These are phyloP conservation scores for Davidsoniella neocaledoniae DNA, from an alignment of 2,329 filamentous ascomycete genomes.

Conservation along the genomic window DNA sequence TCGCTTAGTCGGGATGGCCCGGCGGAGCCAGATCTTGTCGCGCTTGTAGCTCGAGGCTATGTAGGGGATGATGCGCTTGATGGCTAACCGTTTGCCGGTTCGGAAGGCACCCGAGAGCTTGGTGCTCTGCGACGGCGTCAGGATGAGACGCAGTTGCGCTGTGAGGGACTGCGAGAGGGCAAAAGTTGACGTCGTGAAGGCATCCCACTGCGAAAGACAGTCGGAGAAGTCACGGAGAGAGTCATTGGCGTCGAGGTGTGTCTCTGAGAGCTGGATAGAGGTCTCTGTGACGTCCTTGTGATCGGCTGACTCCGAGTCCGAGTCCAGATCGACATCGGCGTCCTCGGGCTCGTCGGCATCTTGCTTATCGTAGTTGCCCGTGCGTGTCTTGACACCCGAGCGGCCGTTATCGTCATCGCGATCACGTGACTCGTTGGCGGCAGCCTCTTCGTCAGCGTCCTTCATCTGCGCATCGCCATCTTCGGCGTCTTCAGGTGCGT, in stretches of 20 bases:
- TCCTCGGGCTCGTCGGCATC: conserved; percentile 19
- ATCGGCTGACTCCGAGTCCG: conserved; percentile 27
- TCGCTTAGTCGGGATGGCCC: conserved; percentile 78
- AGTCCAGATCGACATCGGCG: conserved; percentile 25
- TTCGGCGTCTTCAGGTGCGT: conserved; percentile 23
- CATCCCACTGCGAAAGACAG: conserved; percentile 62
- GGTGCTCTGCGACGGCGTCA: conserved; percentile 84
- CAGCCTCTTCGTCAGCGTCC: neutral
- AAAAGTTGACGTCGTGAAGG: conserved; percentile 72
- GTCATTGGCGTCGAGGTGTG: conserved; percentile 43
- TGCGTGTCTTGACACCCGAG: conserved; percentile 41
- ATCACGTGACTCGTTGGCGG: neutral
- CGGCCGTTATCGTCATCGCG: conserved; percentile 32
- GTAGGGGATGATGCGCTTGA: conserved; percentile 98
- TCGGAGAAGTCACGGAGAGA: conserved; percentile 32
- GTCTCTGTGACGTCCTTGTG: conserved; percentile 35
- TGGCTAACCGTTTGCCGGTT: conserved; percentile 94
- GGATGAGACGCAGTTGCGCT: conserved; percentile 86
- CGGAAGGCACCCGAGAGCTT: conserved; percentile 95
- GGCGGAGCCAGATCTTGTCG: conserved; percentile 99
- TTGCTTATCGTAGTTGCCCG: conserved; percentile 40
- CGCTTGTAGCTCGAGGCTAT: conserved; percentile 97
- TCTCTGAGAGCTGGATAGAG: conserved; percentile 51
- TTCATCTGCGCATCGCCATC: conserved; percentile 22
- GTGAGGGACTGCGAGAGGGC: conserved; percentile 76